Percentiles rank a stretch among this genome's conserved stretches.
These are phyloP conservation scores for Gelatoporia subvermispora DNA, from an alignment of 768 basidiomycete species.

Conservation along the genomic window DNA sequence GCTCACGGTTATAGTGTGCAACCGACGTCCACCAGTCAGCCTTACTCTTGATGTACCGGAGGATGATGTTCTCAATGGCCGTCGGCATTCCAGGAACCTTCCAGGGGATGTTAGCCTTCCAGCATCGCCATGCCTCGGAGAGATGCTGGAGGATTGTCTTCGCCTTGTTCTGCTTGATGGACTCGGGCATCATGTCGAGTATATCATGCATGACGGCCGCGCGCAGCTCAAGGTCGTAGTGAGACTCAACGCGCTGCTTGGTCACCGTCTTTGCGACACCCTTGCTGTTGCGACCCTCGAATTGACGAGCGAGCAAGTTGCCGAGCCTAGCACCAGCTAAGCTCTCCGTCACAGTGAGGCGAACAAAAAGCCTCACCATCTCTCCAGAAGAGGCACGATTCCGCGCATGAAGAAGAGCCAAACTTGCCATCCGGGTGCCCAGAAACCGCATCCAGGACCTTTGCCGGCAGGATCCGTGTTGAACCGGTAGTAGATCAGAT, in stretches of 20 bases:
- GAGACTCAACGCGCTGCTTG: constrained; percentile 98
- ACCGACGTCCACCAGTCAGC: constrained; percentile 99
- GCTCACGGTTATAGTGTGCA: constrained; percentile 96
- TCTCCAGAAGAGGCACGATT: constrained; percentile 93
- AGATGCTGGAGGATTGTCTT: constrained; percentile 98
- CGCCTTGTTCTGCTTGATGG: constrained; percentile 98
- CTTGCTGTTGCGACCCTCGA: constrained; percentile 96
- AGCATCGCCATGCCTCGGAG: constrained; percentile 98
- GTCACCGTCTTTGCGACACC: constrained; percentile 98
- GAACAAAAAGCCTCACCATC: constrained; percentile 55
- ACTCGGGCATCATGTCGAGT: constrained; percentile 99
- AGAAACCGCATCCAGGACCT: constrained; percentile 98
- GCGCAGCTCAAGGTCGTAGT: constrained; percentile 94
- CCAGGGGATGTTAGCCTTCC: constrained; percentile 98
- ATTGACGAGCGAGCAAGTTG: constrained; percentile 95
- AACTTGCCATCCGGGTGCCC: constrained; percentile 99
- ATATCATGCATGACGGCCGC: constrained; percentile 99
- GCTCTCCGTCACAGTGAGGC: not conserved
- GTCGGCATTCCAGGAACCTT: constrained; percentile 99
- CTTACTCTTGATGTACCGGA: constrained; percentile 99
- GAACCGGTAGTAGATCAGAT: constrained; percentile 97
- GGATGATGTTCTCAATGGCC: constrained; percentile 97
- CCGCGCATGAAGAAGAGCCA: constrained; percentile 99
- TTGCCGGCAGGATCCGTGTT: constrained; percentile 99
- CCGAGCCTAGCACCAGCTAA: constrained; percentile 54